Evolutionary conservation across 1,139 yeast genomes (phyloP).

Genomic region (Schizosaccharomyces versatilis): DNA sequence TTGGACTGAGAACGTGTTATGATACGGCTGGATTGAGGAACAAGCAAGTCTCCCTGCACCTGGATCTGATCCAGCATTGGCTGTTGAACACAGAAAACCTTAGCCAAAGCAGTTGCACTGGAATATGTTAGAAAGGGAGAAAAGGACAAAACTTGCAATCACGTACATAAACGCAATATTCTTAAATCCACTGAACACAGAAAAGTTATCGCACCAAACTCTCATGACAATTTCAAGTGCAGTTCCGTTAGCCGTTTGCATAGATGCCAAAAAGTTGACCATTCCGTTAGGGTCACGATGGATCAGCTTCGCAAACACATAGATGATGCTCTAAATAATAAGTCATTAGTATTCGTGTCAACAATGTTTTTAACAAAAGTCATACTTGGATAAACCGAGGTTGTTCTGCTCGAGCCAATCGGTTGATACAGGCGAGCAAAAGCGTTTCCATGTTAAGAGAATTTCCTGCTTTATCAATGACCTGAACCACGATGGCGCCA

Average conservation of each 20-base stretch:
- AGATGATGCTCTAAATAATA: conserved; percentile 5
- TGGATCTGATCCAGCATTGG: conserved; percentile 3
- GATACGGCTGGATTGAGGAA: conserved; percentile 8
- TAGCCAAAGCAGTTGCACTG: conserved; percentile 6
- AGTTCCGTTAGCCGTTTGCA: neutral
- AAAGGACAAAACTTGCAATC: neutral
- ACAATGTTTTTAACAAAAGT: neutral
- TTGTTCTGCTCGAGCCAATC: neutral
- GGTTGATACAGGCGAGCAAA: neutral
- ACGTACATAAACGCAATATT: conserved; percentile 8
- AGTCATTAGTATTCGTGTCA: conserved; percentile 1
- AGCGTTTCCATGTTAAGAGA: neutral
- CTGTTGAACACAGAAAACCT: conserved; percentile 5
- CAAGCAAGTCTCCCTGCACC: conserved; percentile 11
- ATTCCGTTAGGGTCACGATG: conserved; percentile 5
- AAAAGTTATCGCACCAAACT: conserved; percentile 11
- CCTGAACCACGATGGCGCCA: conserved; percentile 3
- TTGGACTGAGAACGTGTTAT: conserved; percentile 10
- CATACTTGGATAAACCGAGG: neutral
- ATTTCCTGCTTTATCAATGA: conserved; percentile 6
- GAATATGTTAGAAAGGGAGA: neutral
- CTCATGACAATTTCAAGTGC: conserved; percentile 10
- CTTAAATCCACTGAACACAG: conserved; percentile 9
- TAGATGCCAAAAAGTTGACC: conserved; percentile 7
- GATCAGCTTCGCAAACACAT: conserved; percentile 10